A percentile compares a stretch with the other conserved stretches of the same genome.
Evolutionary conservation across 352 stramenopile genomes (phyloP).

Genomic region (Pythium sukuiense): DNA sequence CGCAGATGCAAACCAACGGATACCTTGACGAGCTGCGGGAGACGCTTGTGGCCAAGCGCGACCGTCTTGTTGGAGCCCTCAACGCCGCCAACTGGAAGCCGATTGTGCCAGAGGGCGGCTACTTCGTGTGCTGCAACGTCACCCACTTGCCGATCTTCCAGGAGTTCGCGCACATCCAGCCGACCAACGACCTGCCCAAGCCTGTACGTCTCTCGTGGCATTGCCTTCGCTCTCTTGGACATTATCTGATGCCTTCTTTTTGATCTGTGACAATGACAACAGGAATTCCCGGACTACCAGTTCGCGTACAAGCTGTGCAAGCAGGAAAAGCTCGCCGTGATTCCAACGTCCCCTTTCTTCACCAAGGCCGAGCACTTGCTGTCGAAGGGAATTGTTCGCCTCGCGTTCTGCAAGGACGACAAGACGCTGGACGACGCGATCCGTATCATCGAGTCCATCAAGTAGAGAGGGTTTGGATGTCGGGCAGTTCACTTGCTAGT

Average conservation of each 20-base stretch:
- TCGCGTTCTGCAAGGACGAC: conserved; percentile 98
- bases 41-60: conserved; percentile 74
- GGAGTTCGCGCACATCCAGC: conserved; percentile 60
- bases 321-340: conserved; percentile 90
- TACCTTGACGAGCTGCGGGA: conserved; percentile 77
- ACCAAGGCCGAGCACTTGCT: conserved; percentile 76
- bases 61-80: conserved; percentile 85
- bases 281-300: conserved; percentile 87
- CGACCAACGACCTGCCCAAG: conserved; percentile 52
- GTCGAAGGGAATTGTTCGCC: conserved; percentile 77
- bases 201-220: conserved; percentile 33
- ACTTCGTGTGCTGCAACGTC: conserved; percentile 94
- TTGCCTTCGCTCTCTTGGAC: neutral
- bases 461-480: neutral
- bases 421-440: conserved; percentile 90
- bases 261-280: conserved; percentile 6
- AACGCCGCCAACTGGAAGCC: conserved; percentile 81
- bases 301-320: conserved; percentile 90
- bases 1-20: conserved; percentile 84
- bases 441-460: conserved; percentile 50
- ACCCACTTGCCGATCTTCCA: conserved; percentile 67
- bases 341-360: conserved; percentile 95
- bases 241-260: neutral
- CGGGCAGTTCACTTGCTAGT: conserved; percentile 21
- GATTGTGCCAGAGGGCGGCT: conserved; percentile 92